phyloP scores from a whole-genome alignment of 2,329 filamentous ascomycete genomes.

The Coleophoma cylindrospora region DNA sequence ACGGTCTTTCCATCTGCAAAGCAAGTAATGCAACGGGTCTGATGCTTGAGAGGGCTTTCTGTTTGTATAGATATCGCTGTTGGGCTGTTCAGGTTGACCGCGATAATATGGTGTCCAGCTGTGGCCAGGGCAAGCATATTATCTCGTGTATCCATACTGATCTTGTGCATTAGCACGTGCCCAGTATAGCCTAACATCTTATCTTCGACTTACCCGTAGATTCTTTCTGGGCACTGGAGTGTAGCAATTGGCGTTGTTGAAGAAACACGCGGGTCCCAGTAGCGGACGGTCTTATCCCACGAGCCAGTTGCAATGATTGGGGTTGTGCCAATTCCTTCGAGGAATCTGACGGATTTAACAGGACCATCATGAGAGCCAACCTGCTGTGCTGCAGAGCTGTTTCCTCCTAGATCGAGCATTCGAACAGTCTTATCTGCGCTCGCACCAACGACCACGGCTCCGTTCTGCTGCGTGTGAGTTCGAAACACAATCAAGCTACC shows the following conservation, averaged over 20 bases:
- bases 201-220: constrained; percentile 49
- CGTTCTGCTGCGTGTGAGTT: constrained; percentile 55
- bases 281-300: constrained; percentile 84
- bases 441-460: constrained; percentile 75
- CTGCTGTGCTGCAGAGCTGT: constrained; percentile 54
- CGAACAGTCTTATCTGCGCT: constrained; percentile 86
- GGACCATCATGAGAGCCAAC: constrained; percentile 79
- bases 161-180: too few relatives aligned
- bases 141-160: constrained; percentile 75
- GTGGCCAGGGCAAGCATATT: constrained; percentile 85
- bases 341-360: constrained; percentile 71
- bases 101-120: constrained; percentile 88
- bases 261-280: constrained; percentile 67
- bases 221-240: constrained; percentile 63
- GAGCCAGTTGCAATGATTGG: constrained; percentile 86
- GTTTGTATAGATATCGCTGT: constrained; percentile 88
- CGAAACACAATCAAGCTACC: too few relatives aligned
- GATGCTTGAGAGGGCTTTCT: constrained; percentile 91
- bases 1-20: constrained; percentile 81
- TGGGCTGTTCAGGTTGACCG: constrained; percentile 82
- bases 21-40: constrained; percentile 88
- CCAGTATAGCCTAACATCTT: too few relatives aligned
- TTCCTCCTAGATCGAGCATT: constrained; percentile 71
- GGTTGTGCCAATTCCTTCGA: constrained; percentile 58
- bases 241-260: constrained; percentile 55